These are phyloP conservation scores for Phytophthora europaea DNA, from an alignment of 352 stramenopile species.

Conservation along the genomic window DNA sequence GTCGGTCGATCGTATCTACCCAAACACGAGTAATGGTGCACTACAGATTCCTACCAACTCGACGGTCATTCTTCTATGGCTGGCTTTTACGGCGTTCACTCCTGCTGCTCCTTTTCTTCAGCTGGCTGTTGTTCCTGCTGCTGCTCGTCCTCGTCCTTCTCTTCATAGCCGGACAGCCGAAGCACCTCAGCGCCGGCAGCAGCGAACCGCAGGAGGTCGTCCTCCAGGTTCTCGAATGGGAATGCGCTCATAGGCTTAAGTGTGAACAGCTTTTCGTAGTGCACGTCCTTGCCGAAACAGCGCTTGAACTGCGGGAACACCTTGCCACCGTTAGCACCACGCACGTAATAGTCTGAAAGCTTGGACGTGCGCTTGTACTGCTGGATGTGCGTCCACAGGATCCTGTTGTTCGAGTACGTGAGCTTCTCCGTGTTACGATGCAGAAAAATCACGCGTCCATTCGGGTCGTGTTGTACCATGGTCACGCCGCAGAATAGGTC, in stretches of 20 bases:
- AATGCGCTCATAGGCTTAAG: conserved; percentile 75
- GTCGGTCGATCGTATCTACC: not conserved
- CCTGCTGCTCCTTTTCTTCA: conserved; percentile 8
- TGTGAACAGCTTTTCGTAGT: conserved; percentile 76
- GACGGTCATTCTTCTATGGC: conserved; percentile 27
- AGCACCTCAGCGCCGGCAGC: conserved; percentile 49
- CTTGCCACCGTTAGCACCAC: conserved; percentile 72
- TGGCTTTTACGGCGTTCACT: conserved; percentile 14
- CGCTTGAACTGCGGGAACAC: conserved; percentile 75
- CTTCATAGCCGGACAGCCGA: conserved; percentile 30
- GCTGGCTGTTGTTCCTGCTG: conserved; percentile 16
- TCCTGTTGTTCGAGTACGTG: conserved; percentile 51
- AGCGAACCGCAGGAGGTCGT: conserved; percentile 58
- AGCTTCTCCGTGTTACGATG: conserved; percentile 82
- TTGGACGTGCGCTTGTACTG: conserved; percentile 58
- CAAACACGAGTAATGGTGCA: conserved; percentile 24
- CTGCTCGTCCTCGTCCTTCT: conserved; percentile 31
- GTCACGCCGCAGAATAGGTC: conserved; percentile 79
- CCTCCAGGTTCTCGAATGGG: conserved; percentile 70
- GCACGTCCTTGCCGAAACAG: conserved; percentile 76
- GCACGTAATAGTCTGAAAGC: conserved; percentile 61
- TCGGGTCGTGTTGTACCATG: conserved; percentile 79
- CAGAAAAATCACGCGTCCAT: conserved; percentile 67
- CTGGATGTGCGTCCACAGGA: conserved; percentile 71
- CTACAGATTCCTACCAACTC: conserved; percentile 26